A percentile compares a stretch with the other conserved stretches of the same genome.
phyloP scores from a whole-genome alignment of 2,329 filamentous ascomycete species.

The Pseudocercospora vitis region DNA sequence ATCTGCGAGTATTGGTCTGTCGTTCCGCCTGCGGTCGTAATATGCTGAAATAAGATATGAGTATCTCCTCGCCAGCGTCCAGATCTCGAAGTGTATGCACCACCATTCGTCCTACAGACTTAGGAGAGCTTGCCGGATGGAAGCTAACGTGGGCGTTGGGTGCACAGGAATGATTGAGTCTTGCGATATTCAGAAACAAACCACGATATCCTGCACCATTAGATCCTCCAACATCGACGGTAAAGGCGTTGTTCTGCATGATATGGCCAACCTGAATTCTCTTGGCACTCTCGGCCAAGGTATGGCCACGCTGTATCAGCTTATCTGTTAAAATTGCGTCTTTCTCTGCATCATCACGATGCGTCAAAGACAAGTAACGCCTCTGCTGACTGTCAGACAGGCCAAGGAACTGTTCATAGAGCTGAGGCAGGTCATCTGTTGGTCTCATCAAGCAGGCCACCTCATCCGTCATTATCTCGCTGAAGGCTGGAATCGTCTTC shows the following conservation, averaged over 20 bases:
- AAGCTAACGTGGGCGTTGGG: slow-evolving; percentile 31
- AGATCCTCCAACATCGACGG: slow-evolving; percentile 25
- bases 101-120: slow-evolving; percentile 21
- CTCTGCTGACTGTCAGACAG: slow-evolving; percentile 14
- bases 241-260: slow-evolving; percentile 32
- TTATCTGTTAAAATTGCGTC: slow-evolving; percentile 25
- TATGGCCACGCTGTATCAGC: slow-evolving; percentile 23
- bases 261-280: slow-evolving; percentile 25
- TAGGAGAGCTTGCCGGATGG: slow-evolving; percentile 11
- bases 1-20: slow-evolving; percentile 23
- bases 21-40: slow-evolving; percentile 24
- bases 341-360: slow-evolving; percentile 16
- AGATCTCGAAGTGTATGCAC: slow-evolving; percentile 24
- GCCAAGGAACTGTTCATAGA: slow-evolving; percentile 23
- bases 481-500: slow-evolving; percentile 17
- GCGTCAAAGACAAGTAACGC: slow-evolving; percentile 20
- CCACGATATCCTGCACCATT: slow-evolving; percentile 24
- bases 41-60: slow-evolving; percentile 30
- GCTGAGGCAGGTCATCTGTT: slow-evolving; percentile 27
- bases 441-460: slow-evolving; percentile 26
- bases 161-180: slow-evolving; percentile 29
- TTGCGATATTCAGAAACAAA: slow-evolving; percentile 24
- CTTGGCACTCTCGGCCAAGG: slow-evolving; percentile 9
- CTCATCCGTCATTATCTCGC: slow-evolving; percentile 22
- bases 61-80: slow-evolving; percentile 23